Conservation (phyloP, 2,329 filamentous ascomycete species). For the Fusarium sacchari region DNA sequence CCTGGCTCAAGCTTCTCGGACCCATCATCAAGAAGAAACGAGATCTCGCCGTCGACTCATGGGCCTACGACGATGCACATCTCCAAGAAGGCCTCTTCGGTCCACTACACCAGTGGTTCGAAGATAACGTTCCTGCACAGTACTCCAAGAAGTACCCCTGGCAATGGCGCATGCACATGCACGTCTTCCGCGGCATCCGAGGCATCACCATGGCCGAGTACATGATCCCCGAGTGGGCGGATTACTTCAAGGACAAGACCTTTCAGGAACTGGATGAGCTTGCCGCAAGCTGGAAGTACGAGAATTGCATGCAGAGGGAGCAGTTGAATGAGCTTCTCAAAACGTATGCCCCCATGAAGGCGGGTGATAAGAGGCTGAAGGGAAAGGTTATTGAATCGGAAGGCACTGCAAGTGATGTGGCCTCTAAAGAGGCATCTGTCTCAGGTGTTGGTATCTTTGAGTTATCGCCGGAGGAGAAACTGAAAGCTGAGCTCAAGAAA, state of each 20-base stretch:
- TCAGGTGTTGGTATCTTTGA: slow-evolving; percentile 46
- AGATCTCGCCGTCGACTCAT: slow-evolving; percentile 62
- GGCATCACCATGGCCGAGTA: slow-evolving; percentile 57
- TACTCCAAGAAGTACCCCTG: slow-evolving; percentile 58
- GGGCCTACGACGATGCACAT: slow-evolving; percentile 54
- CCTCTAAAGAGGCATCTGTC: slow-evolving; percentile 27
- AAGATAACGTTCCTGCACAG: slow-evolving; percentile 55
- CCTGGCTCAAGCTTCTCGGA: slow-evolving; percentile 60
- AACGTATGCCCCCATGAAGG: slow-evolving; percentile 52
- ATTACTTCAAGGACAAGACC: slow-evolving; percentile 61
- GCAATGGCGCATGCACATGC: slow-evolving; percentile 60
- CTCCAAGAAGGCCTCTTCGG: slow-evolving; percentile 49
- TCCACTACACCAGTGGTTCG: slow-evolving; percentile 54
- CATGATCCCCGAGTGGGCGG: slow-evolving; percentile 63
- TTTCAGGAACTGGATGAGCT: slow-evolving; percentile 64
- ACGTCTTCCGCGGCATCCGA: slow-evolving; percentile 57
- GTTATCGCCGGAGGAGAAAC: slow-evolving; percentile 40
- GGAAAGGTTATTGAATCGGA: slow-evolving; percentile 43
- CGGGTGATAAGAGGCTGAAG: slow-evolving; percentile 34
- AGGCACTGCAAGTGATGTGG: background rate
- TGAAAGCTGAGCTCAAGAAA: background rate
- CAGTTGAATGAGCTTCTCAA: slow-evolving; percentile 61
- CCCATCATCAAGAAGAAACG: slow-evolving; percentile 66
- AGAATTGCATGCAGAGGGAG: slow-evolving; percentile 62
- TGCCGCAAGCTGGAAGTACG: slow-evolving; percentile 61